Base-by-base conservation (phyloP, 768 basidiomycete genomes). In the Exidia glandulosa region DNA sequence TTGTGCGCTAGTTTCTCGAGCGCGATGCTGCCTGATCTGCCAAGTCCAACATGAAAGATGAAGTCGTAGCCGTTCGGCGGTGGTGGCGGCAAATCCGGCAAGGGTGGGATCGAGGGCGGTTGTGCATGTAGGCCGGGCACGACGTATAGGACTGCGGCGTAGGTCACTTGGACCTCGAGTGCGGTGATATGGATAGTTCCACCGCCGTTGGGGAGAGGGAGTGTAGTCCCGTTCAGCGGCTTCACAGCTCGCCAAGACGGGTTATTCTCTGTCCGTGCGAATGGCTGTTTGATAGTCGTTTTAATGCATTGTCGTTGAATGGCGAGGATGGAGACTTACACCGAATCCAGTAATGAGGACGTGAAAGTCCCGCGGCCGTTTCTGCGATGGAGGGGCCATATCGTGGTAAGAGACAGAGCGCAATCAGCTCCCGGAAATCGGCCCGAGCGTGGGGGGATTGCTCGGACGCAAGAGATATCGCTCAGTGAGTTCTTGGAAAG, bases 1-100 rank as follows among this genome's bases (percentile, higher is more conserved):
- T 86, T 86, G 68, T 88, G 86, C 0, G 80, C 79, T n/a, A 78
- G 66, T 62, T 80, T 76, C 68, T 88, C 86, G 76, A 88, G 77
- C 25, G 83, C 75, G 58, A 87, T 65, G 0, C 81, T 77, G 0
- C 86, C 86, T 13, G 83, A 76, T 16, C 82, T 81, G 4, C 84
- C 85, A 23, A 85, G 81, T 3, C 86, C 86, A 31, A 88, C 76
- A 65, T 88, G 86, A 64, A 87, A 80, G 58, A 87, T 79, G 65
- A 88, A 81, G 66, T 87, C 86, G 64, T 82, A 87, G 13, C 83
- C 84, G 57, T 71, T 72, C 23, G 70, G 68, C 27, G 63, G 66
- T 3, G 76, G 76, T 9, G 68, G 63, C 1, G 80, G 79, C 1
- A 78, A 71, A 29, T 77, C 63, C 29, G 77, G 68, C 31, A 72